phyloP scores from a whole-genome alignment of 2,329 filamentous ascomycete species.

The Cryphonectria carpinicola region DNA sequence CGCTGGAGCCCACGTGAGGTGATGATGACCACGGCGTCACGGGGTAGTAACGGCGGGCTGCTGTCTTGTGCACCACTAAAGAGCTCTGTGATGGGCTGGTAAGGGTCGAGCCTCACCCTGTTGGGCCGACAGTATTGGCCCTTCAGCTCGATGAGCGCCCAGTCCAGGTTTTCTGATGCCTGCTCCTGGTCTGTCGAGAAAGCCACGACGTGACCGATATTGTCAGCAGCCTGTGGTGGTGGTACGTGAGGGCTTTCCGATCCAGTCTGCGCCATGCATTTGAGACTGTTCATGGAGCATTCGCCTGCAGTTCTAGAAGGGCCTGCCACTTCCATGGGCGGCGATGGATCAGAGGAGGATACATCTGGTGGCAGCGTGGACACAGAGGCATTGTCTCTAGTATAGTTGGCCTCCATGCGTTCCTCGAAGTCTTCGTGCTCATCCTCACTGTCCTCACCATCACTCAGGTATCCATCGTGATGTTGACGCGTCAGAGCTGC shows the following conservation, averaged over 20 bases:
- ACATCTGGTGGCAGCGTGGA: not conserved
- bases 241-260: not conserved
- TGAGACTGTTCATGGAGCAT: not conserved
- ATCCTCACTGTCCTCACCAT: not conserved
- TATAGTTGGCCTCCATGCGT: not conserved
- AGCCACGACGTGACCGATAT: not conserved
- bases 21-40: not conserved
- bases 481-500: not conserved
- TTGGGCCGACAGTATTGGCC: not conserved
- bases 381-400: not conserved
- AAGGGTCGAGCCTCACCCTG: not conserved
- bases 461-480: not conserved
- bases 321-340: too few relatives aligned
- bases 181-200: not conserved
- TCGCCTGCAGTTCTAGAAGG: not conserved
- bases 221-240: not conserved
- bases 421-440: not conserved
- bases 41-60: not conserved
- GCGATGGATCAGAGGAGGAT: not conserved
- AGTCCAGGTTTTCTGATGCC: not conserved
- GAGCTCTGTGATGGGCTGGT: not conserved
- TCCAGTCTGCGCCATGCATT: not conserved
- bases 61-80: not conserved
- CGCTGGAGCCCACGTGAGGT: not conserved
- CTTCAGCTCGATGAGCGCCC: constrained; percentile 9